These are phyloP conservation scores for Jaminaea rosea DNA, from an alignment of 1,284 basidiomycete genomes.

Conservation along the genomic window DNA sequence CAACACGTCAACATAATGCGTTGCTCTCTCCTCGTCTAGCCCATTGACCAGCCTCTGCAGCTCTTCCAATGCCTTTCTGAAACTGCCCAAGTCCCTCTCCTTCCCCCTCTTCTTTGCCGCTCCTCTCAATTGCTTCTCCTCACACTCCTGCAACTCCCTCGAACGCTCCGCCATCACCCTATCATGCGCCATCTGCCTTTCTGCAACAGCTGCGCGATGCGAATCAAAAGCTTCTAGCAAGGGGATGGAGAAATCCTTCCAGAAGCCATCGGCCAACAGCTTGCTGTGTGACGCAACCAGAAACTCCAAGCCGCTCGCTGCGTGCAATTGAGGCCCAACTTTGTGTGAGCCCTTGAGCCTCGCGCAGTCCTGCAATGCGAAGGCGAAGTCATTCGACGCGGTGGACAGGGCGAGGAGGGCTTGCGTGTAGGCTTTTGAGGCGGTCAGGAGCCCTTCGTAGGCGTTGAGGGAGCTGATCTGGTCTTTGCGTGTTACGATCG, in stretches of 20 bases:
- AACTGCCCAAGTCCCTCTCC: constrained; percentile 29
- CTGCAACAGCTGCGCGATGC: constrained; percentile 63
- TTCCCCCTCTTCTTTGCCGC: constrained; percentile 53
- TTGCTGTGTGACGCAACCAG: constrained; percentile 87
- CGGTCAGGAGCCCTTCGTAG: constrained; percentile 73
- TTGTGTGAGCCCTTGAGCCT: constrained; percentile 41
- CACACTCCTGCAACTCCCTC: constrained; percentile 75
- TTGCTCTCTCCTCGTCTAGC: constrained; percentile 66
- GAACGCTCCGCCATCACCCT: constrained; percentile 61
- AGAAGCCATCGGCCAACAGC: constrained; percentile 74
- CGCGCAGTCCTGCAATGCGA: constrained; percentile 50
- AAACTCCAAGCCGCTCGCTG: constrained; percentile 64
- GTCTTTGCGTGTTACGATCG: constrained; percentile 66
- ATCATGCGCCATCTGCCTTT: constrained; percentile 41
- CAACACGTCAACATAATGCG: constrained; percentile 74
- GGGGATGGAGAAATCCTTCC: constrained; percentile 82
- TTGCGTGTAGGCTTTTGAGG: constrained; percentile 72
- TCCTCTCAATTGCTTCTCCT: constrained; percentile 69
- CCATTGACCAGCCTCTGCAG: constrained; percentile 82
- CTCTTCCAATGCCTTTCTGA: constrained; percentile 49
- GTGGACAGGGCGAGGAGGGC: constrained; percentile 73
- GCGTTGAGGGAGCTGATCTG: constrained; percentile 66
- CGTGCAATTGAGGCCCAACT: constrained; percentile 31
- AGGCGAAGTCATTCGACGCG: constrained; percentile 75
- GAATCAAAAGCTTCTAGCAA: constrained; percentile 71